Evolutionary conservation across 257 asterid species (phyloP), one percentile per base, ranked within the genome.

Genomic region (Gentiana straminea): DNA sequence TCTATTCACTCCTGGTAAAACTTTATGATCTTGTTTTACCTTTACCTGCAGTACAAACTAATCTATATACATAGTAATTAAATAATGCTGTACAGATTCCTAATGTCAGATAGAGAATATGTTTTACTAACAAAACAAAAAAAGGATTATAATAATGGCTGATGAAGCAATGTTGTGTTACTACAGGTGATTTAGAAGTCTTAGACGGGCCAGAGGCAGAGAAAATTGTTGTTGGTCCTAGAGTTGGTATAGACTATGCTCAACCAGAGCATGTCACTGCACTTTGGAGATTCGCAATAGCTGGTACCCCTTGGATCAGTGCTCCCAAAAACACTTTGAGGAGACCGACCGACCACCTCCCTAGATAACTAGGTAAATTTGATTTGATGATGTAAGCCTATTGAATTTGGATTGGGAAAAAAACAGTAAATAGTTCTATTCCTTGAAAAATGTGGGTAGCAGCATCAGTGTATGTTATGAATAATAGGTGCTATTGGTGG

Each of bases 181-280:
- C 47, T 32, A 48, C 68, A 92, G 98, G 97, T 67, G 95, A 97
- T 61, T 76, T 92, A 75, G 97, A 92, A 66, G 71, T 92, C 59
- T 64, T 88, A 54, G 95, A 92, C 60, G 98, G 98, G 46, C 90
- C 94, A 15, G 64, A 63, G 71, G 95, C 98, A 3, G 79, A 81
- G 11, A 46, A 74, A 34, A 74, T 88, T 61, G 65, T 88, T 0
- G 89, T 84, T 32, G 97, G 98, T 65, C 97, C 95, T 35, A 70
- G 98, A 75, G 91, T 92, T 12, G 98, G 98, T 8, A 85, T 92
- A 15, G 81, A 77, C 15, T 92, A 85, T 67, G 97, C 99, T 51
- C 80, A 57, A 57, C 89, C 88, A 0, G 93, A 83, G 74, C 90
- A 92, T 65, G 84, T 79, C 41, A 75, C 46, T 52, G 97, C 94